Base-by-base conservation (phyloP, 257 asterid genomes). In the Solanum appendiculatum region DNA sequence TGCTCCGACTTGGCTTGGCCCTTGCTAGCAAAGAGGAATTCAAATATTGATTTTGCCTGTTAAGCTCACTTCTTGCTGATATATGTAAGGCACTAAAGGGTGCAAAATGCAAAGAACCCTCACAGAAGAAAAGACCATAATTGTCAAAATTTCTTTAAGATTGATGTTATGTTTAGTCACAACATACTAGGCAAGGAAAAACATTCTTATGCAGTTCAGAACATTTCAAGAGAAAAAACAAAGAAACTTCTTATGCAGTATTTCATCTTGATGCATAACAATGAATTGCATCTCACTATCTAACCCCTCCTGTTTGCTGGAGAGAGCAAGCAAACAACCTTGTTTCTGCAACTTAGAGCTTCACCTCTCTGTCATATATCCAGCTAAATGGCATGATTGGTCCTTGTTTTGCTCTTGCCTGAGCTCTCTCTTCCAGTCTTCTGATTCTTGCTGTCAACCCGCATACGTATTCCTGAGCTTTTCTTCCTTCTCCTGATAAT, bases 401-500 rank as follows among this genome's bases (percentile, higher is more conserved):
- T 60, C 86, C 93, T 88, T 91, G 87, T 82, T 93, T 93, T 7
- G 94, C 96, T 90, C 96, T 81, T 6, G 87, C 92, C 64, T 90
- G 94, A 81, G 97, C 92, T 88, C 97, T 90, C 92, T 93, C 96
- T 92, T 95, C 98, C 44, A 95, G 82, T 87, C 88, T 87, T 86
- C 97, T 88, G 86, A 94, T 93, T 88, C 96, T 93, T 5, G 94
- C 91, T 14, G 96, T 89, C 94, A 95, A 83, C n/a, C 94, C 93
- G 51, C 97, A 95, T 11, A 95, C 92, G 15, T 95, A 95, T 18
- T 95, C 97, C 88, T 94, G 98, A 64, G 98, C 97, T 86, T 90
- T 91, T 83, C 91, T 92, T 86, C 97, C 98, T 20, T 94, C 93
- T 25, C 91, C 73, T 3, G 96, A 91, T 36, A 95, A 83, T 63